Evolutionary conservation across 2,329 filamentous ascomycete species (phyloP), one percentile per base, ranked within the genome.

Genomic region (Emergomyces orientalis): DNA sequence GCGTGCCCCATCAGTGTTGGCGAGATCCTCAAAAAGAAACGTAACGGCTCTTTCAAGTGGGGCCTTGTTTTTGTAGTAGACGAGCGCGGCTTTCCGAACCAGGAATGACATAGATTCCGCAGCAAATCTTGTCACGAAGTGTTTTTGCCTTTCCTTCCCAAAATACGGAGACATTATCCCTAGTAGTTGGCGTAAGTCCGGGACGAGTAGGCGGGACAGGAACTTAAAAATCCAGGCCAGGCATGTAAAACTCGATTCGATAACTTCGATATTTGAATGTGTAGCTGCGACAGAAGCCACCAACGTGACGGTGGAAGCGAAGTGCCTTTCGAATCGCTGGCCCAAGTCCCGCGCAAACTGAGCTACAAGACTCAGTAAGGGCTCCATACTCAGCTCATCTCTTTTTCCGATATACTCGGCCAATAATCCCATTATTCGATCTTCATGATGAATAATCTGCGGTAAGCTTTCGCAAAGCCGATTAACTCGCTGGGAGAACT

Each of bases 161-260:
- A 99, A 83, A 60, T 97, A 82, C 2, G 91, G 88, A 0, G 89
- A 84, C 79, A 99, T 86, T 60, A 94, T 85, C 71, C 90, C 84
- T 72, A 91, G 92, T 1, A 95, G 87, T 56, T 93, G 91, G 65
- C 89, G 82, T 66, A 99, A 77, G 71, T 99, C 90, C 3, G 91
- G 88, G 0, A 94, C 89, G 27, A 99, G 77, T 0, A 97, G 82
- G 66, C 90, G 87, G 1, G 91, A 95, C 5, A 99, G 84, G 72
- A 97, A 97, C 73, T 99, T 99, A 84, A 99, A 97, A 49, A 97
- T 81, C 81, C 95, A 99, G 55, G 94, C 91, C 62, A 99, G 81
- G 69, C 90, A 92, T 14, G 88, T 91, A 77, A 99, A 99, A 59
- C 90, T 93, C 92, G 93, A 97, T 77, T 99, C 94, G 59, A 97